Base-by-base conservation (phyloP, 179 eudicot species). In the Heliamphora pulchella region DNA sequence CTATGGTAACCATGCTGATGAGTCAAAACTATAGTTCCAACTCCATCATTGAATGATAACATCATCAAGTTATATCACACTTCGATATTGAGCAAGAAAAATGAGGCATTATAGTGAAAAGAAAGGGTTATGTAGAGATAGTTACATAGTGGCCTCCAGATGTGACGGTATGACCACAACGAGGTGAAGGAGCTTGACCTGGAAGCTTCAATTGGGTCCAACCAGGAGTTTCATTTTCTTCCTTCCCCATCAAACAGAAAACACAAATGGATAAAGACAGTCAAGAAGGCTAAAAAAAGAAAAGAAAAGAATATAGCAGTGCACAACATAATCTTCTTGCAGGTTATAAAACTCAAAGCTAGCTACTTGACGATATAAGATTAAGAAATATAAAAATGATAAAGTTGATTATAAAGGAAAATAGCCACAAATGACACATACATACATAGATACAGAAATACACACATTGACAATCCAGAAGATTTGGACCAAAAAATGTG, bases 121-220 rank as follows among this genome's bases (percentile, higher is more conserved):
- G 75, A 68, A 47, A 74, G 75, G 70, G 75, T 81, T 59, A 31
- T 71, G 54, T n/a, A 75, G 31, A 39, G 76, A 4, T 67, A 64
- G 81, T 88, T 90, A 94, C 99, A 86, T 90, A 86, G 88, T 90
- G 98, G 78, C 98, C 98, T 83, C 90, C 94, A 84, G 98, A 94
- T 74, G 99, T 90, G 65, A 91, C 84, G 66, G 96, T 88, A 86
- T 96, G 99, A 70, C 99, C 99, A 85, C 98, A 96, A 59, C 97
- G 91, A 18, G 98, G 87, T 81, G 93, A 86, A 81, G 99, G 98
- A 80, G 97, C 87, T 87, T 94, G 99, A 79, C 99, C 99, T 50
- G 99, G 99, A 88, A 96, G 97, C 96, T 96, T 96, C 83, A 96
- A 78, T 79, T 94, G 96, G 74, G 99, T 92, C 99, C 99, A 96